Base-by-base conservation (phyloP, 2,329 filamentous ascomycete species). In the Pseudogymnoascus sp. region DNA sequence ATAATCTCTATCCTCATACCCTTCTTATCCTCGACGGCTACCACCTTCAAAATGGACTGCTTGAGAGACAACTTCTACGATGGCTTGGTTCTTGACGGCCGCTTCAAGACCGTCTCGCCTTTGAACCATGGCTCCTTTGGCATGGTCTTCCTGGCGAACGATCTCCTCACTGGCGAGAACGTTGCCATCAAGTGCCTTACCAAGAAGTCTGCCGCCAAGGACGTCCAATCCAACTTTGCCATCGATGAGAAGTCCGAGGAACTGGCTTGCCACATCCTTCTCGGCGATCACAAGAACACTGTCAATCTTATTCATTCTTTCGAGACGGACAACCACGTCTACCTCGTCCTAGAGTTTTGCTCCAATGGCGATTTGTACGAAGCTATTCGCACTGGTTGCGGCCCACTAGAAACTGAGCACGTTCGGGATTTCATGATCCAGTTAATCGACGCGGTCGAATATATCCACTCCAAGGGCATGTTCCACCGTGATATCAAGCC, bases 401-500 rank as follows among this genome's bases (percentile, higher is more conserved):
- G 94, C 21, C 94, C 94, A 2, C 76, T 96, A 59, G 90, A 97
- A 79, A 97, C 94, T 1, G 92, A 97, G 73, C 92, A 99, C 74
- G 94, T 99, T 64, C 90, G 94, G 66, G 89, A 90, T 66, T 97
- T 97, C 79, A 97, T 99, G 94, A 80, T 97, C 63, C 86, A 99
- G 77, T 84, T 99, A 35, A 84, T 99, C 60, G 87, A 90, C 72
- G 90, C 93, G 59, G 89, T 99, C 58, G 86, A 90, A 65, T 92
- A 91, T 75, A 91, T 96, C 76, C 94, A 99, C 75, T 82, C 84
- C 65, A 92, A 92, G 74, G 92, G 91, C 66, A 84, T 97, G 72
- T 97, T 92, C 74, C 94, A 99, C 73, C 90, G 94, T 64, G 94
- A 99, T 75, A 97, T 99, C 84, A 99, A 99, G 79, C 94, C 94